Percentiles rank a stretch among this genome's conserved stretches.
Conservation (phyloP, 352 stramenopile genomes). For the Pythium dissimile region DNA sequence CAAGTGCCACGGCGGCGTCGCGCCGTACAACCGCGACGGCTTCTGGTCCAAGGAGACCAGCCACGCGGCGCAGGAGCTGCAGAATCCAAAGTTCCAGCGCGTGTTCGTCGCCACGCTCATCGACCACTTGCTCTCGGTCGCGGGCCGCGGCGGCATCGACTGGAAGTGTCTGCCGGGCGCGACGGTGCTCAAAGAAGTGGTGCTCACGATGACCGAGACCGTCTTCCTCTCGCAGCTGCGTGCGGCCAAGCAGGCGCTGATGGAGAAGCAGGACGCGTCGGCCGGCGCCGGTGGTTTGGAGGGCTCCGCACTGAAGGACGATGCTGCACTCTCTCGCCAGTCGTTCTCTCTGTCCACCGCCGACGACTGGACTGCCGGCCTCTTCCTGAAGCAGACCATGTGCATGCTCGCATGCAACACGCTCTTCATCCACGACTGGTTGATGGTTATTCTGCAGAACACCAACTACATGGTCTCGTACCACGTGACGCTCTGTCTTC, state of each 20-base stretch:
- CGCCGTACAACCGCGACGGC: conserved; percentile 41
- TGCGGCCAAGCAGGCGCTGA: conserved; percentile 37
- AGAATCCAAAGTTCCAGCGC: conserved; percentile 16
- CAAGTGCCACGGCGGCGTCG: conserved; percentile 47
- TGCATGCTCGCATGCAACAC: conserved; percentile 47
- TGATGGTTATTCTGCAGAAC: conserved; percentile 52
- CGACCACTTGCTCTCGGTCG: conserved; percentile 41
- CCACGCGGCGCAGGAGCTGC: conserved; percentile 20
- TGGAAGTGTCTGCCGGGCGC: conserved; percentile 65
- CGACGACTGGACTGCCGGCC: conserved; percentile 26
- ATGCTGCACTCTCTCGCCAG: conserved; percentile 27
- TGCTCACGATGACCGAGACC: conserved; percentile 36
- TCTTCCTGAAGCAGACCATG: conserved; percentile 60
- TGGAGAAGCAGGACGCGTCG: conserved; percentile 22
- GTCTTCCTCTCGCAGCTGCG: conserved; percentile 41
- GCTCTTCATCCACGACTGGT: conserved; percentile 48
- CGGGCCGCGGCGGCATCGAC: conserved; percentile 37
- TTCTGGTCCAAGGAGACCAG: conserved; percentile 41
- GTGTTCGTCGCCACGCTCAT: conserved; percentile 51
- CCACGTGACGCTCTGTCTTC: conserved; percentile 63
- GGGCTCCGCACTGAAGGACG: conserved; percentile 20
- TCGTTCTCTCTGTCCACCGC: conserved; percentile 36
- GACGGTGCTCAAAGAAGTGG: conserved; percentile 35
- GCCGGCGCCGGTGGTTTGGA: not conserved
- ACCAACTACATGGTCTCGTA: conserved; percentile 72